Base-by-base conservation (phyloP, 1,284 basidiomycete species). In the Neolentinus lepideus region DNA sequence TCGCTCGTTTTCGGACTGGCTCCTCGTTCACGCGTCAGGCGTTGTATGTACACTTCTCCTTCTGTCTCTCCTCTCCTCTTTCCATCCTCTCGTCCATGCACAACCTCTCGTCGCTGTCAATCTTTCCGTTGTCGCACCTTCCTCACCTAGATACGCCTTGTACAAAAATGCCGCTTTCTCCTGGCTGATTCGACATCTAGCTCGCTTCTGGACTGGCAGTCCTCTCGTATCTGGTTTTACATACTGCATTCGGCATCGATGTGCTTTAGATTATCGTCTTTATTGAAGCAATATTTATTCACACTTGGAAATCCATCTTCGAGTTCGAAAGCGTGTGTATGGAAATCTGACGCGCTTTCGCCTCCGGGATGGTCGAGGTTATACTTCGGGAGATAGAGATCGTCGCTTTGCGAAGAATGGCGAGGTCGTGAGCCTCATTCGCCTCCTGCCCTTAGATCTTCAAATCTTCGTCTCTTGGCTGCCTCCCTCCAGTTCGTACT, bases 381-480 rank as follows among this genome's bases (percentile, higher is more conserved):
- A 31, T 31, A 12, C 4, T 12, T 31, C 29, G 29, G 29, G 6
- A 31, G 29, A 31, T 4, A 6, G 12, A 12, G 29, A 31, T 31
- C 29, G 4, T 31, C 12, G 29, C 29, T 6, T 6, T 4, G 29
- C 29, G 29, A 31, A n/a, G 4, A 31, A 12, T 31, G 29, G 29
- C 29, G 12, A 16, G 12, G 16, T 35, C 33, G 33, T 35, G 9
- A 35, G 33, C 33, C 16, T 9, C 33, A 35, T 35, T 35, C 33
- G 38, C 16, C 38, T 43, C 38, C 38, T 43, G 38, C 38, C 38
- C 19, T 43, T 16, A 43, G 38, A n/a, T 43, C 38, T 16, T 43
- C 60, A 69, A 69, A 75, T 46, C 69, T 56, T 52, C 64, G 63
- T 25, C 60, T 60, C 60, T 62, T 66, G 2, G 61, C 66, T 22